These are phyloP conservation scores for Orbilia ellipsospora DNA, from an alignment of 2,329 filamentous ascomycete genomes.

Conservation along the genomic window DNA sequence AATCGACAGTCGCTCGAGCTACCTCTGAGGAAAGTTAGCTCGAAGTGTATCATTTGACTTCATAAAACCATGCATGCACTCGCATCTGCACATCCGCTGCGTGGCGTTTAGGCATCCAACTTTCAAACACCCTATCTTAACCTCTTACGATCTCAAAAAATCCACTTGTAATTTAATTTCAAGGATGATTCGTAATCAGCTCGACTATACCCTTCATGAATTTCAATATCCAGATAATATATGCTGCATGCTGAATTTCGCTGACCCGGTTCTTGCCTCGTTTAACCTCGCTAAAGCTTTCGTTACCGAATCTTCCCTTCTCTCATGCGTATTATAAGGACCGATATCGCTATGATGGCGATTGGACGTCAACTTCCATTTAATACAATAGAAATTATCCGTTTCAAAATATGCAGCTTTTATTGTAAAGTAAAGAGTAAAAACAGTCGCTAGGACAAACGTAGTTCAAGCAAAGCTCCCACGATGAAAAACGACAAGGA, in stretches of 20 bases:
- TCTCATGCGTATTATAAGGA: background rate
- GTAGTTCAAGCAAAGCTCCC: background rate
- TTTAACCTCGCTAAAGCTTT: constrained; percentile 23
- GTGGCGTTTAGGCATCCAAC: no score
- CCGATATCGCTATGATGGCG: constrained; percentile 19
- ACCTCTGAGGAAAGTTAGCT: no score
- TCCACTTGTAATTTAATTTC: no score
- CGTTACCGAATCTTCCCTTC: background rate
- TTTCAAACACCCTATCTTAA: no score
- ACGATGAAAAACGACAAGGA: background rate
- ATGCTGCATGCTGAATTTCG: background rate
- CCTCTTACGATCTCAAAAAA: no score
- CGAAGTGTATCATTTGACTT: no score
- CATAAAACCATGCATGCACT: no score
- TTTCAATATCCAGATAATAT: background rate
- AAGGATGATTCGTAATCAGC: no score
- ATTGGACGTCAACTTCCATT: no score
- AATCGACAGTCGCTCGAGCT: no score
- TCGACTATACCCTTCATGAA: background rate
- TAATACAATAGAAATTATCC: background rate
- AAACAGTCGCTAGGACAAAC: constrained; percentile 4
- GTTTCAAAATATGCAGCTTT: constrained; percentile 3
- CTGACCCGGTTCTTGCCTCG: constrained; percentile 17
- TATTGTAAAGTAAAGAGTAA: background rate
- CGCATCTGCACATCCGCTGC: no score